Evolutionary conservation across 1,284 basidiomycete genomes (phyloP), one percentile per base, ranked within the genome.

Genomic region (Puccinia triticina): DNA sequence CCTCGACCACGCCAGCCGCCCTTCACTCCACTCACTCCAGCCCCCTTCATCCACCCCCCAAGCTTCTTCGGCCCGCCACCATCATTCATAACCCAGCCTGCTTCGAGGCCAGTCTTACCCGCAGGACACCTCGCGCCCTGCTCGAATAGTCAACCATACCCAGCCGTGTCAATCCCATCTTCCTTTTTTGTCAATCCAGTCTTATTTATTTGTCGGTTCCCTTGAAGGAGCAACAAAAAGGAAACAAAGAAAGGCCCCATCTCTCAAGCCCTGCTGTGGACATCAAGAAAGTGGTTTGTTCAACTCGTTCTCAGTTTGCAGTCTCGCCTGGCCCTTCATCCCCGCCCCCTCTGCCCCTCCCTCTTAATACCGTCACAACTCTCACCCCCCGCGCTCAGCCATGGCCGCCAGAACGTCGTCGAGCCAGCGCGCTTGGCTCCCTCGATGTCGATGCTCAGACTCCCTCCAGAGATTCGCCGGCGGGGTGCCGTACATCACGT

Each of bases 401-500:
- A 55, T 55, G 53, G 53, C 23, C 53, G 53, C 53, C 53, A 55
- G 53, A 16, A 55, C 11, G 23, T n/a, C n/a, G n/a, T n/a, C n/a
- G n/a, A n/a, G n/a, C n/a, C n/a, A n/a, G 7, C 50, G 4, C 50
- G 7, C 55, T 57, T 57, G n/a, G 21, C 55, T 57, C 26, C 55
- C 12, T 2, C 21, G 21, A 57, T 26, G n/a, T 57, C 55, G 55
- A 57, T 26, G 12, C 55, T 57, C 55, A 26, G 26, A 57, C n/a
- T 57, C 55, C 12, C 5, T 69, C 40, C 26, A 69, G 5, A 40
- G 48, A 37, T 40, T 75, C 18, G 61, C 73, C 73, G 32, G 79
- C 34, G 29, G 79, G n/a, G 26, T 48, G 0, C 8, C 29, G 26
- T 81, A 73, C 46, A 81, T 81, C 79, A 61, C 55, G 4, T 81